Evolutionary conservation across 441 rosid species (phyloP).

Genomic region (Capsella rubella): DNA sequence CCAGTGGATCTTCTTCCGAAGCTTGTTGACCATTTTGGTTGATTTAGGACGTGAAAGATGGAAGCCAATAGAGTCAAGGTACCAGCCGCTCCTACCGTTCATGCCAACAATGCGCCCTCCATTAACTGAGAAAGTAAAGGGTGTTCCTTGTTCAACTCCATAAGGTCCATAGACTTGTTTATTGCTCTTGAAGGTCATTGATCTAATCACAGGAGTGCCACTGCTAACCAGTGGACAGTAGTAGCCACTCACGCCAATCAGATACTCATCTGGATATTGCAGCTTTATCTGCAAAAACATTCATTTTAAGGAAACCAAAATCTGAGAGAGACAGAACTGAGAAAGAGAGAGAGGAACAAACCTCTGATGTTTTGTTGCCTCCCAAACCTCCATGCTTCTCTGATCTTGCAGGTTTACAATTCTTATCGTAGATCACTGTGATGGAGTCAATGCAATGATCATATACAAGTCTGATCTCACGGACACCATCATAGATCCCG

Average conservation of each 20-base stretch:
- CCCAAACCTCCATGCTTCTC: slow-evolving; percentile 81
- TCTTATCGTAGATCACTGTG: slow-evolving; percentile 62
- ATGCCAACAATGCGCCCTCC: slow-evolving; percentile 69
- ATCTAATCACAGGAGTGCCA: slow-evolving; percentile 67
- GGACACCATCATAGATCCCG: slow-evolving; percentile 66
- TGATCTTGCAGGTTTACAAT: slow-evolving; percentile 57
- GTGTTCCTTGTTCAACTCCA: slow-evolving; percentile 76
- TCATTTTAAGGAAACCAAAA: not conserved
- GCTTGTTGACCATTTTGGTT: slow-evolving; percentile 54
- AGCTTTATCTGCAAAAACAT: slow-evolving; percentile 62
- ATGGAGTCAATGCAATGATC: slow-evolving; percentile 78
- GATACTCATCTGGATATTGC: slow-evolving; percentile 76
- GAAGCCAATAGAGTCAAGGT: slow-evolving; percentile 73
- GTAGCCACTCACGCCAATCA: slow-evolving; percentile 65
- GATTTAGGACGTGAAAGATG: slow-evolving; percentile 55
- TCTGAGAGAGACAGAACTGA: not conserved
- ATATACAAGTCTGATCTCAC: slow-evolving; percentile 62
- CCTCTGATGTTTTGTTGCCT: slow-evolving; percentile 66
- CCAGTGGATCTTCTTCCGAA: slow-evolving; percentile 57
- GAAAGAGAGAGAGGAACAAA: slow-evolving; percentile 32
- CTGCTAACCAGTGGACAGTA: slow-evolving; percentile 61
- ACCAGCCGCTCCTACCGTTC: slow-evolving; percentile 78
- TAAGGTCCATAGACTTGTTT: slow-evolving; percentile 67
- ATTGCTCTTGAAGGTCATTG: slow-evolving; percentile 72
- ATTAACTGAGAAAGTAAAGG: slow-evolving; percentile 62